Base-by-base conservation (phyloP, 345 rosid genomes). In the Aurinia saxatilis region DNA sequence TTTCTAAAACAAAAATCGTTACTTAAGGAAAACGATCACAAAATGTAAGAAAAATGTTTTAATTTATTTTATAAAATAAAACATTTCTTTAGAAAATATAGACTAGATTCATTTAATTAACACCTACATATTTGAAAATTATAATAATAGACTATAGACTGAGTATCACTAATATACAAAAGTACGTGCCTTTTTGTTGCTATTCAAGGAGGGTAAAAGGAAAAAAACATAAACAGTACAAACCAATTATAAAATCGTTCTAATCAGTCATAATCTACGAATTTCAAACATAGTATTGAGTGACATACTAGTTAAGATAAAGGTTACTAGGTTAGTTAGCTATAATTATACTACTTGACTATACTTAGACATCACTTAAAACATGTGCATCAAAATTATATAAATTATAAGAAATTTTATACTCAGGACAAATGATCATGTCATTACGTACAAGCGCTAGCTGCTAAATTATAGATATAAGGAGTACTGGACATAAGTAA, bases 301-400 rank as follows among this genome's bases (percentile, higher is more conserved):
- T 67, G 36, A 53, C 21, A 19, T 30, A 25, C 47, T 59, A 59
- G 38, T 44, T 30, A 25, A 16, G 55, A 68, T 68, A 42, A 68
- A 23, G 31, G 21, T n/a, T n/a, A n/a, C n/a, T n/a, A n/a, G n/a
- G n/a, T n/a, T n/a, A 40, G 48, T 3, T 51, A 51, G 31, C 31
- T 27, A 27, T 2, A 34, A 68, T 42, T 44, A 2, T 50, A 8
- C 37, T 34, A 30, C 21, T 31, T 37, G 38, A 50, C 65, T 39
- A 57, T 39, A 29, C 10, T 18, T 29, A n/a, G 31, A 1, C 17
- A 48, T 16, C 25, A 40, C 5, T 47, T 21, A 56, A 63, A 9
- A 66, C 57, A 66, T 47, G 40, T 48, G 65, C 53, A 21, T 29
- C 31, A n/a, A n/a, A n/a, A n/a, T n/a, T n/a, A n/a, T n/a, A n/a